Evolutionary conservation across 768 basidiomycete species (phyloP).

Genomic region (Tulasnella sp.): DNA sequence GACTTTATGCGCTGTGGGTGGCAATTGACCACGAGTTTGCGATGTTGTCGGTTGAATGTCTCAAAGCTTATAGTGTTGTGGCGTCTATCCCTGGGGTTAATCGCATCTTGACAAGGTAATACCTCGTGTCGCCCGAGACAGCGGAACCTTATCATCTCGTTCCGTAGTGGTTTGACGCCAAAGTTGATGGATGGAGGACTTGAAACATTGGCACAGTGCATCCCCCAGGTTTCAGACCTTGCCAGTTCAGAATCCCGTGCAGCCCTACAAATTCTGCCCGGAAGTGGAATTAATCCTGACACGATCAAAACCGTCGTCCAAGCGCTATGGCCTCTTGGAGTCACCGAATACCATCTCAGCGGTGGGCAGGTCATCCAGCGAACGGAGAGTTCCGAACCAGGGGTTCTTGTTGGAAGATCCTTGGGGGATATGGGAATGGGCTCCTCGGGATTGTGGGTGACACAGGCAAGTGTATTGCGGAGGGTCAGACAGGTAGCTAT

Average conservation of each 20-base stretch:
- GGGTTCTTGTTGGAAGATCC: conserved; percentile 23
- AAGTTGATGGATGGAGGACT: neutral
- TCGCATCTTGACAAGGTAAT: conserved; percentile 74
- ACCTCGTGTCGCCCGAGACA: conserved; percentile 4
- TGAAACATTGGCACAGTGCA: neutral
- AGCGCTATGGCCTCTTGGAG: conserved; percentile 50
- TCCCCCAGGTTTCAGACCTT: neutral
- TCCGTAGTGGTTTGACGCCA: neutral
- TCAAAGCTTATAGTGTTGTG: conserved; percentile 43
- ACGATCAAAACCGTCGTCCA: conserved; percentile 52
- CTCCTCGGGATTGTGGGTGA: conserved; percentile 69
- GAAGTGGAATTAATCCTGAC: conserved; percentile 64
- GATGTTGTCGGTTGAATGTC: neutral
- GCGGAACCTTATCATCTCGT: neutral
- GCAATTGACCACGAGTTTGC: neutral
- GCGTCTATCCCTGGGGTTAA: conserved; percentile 62
- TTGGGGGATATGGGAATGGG: conserved; percentile 47
- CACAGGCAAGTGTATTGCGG: conserved; percentile 50
- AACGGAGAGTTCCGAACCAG: conserved; percentile 48
- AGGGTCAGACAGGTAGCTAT: conserved; percentile 23
- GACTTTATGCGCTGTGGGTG: conserved; percentile 48
- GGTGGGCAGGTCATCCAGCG: conserved; percentile 62
- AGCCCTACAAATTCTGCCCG: conserved; percentile 53
- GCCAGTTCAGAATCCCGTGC: neutral
- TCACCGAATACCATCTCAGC: conserved; percentile 70